phyloP scores from a whole-genome alignment of 129 eudicot genomes.

The Dittrichia graveolens region DNA sequence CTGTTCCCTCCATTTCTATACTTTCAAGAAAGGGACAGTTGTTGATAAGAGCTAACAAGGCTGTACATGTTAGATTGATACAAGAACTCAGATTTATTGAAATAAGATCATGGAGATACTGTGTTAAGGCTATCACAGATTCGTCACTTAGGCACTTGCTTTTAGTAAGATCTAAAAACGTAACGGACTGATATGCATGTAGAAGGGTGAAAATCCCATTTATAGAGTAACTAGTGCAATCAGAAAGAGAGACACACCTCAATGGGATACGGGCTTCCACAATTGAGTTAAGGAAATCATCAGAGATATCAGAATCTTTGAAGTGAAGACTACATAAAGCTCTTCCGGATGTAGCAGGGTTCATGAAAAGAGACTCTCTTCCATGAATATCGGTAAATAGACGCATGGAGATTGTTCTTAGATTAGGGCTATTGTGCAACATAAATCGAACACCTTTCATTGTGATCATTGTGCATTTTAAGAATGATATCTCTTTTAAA shows the following conservation, averaged over 20 bases:
- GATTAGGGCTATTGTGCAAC: slow-evolving; percentile 36
- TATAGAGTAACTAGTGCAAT: slow-evolving; percentile 38
- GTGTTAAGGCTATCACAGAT: slow-evolving; percentile 32
- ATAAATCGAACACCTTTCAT: slow-evolving; percentile 39
- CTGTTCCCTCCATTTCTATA: slow-evolving; percentile 43
- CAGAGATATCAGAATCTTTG: slow-evolving; percentile 39
- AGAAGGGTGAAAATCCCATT: slow-evolving; percentile 44
- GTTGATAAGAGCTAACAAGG: slow-evolving; percentile 41
- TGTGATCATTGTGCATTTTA: slow-evolving; percentile 45
- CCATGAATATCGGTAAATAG: slow-evolving; percentile 18
- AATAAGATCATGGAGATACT: slow-evolving; percentile 38
- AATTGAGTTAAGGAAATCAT: slow-evolving; percentile 44
- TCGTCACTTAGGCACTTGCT: slow-evolving; percentile 37
- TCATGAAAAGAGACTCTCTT: slow-evolving; percentile 1
- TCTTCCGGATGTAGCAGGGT: slow-evolving; percentile 31
- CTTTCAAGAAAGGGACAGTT: slow-evolving; percentile 45
- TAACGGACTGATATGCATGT: slow-evolving; percentile 39
- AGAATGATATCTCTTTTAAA: slow-evolving; percentile 34
- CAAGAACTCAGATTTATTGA: slow-evolving; percentile 47
- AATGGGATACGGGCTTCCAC: slow-evolving; percentile 48
- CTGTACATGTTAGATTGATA: slow-evolving; percentile 33
- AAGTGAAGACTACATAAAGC: slow-evolving; percentile 38
- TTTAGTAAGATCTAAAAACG: slow-evolving; percentile 37
- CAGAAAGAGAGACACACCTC: slow-evolving; percentile 39
- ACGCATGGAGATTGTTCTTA: slow-evolving; percentile 34